Evolutionary conservation across 2,329 filamentous ascomycete species (phyloP).

Genomic region (Fusarium longipes): DNA sequence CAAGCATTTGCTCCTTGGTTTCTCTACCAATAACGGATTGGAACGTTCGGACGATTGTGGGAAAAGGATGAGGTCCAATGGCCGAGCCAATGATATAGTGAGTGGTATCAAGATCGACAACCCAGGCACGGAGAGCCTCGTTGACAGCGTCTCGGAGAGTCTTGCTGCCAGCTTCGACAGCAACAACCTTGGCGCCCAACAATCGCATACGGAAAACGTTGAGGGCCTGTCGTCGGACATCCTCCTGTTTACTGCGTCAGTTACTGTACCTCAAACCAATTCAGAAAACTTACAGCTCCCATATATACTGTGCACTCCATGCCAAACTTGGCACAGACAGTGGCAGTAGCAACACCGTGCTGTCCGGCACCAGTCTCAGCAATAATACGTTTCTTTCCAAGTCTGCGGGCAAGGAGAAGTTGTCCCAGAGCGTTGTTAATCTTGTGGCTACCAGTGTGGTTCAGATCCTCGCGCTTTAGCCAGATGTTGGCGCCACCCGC

Average conservation of each 20-base stretch:
- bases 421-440: slow-evolving; percentile 99
- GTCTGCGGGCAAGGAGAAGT: slow-evolving; percentile 82
- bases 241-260: slow-evolving; percentile 67
- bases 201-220: slow-evolving; percentile 99
- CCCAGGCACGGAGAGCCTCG: slow-evolving; percentile 94
- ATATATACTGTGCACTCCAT: slow-evolving; percentile 99
- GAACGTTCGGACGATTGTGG: slow-evolving; percentile 96
- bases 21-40: slow-evolving; percentile 96
- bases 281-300: slow-evolving; percentile 73
- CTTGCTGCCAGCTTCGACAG: slow-evolving; percentile 89
- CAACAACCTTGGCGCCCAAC: slow-evolving; percentile 89
- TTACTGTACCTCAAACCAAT: background rate
- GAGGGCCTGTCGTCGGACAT: slow-evolving; percentile 92
- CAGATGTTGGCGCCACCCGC: slow-evolving; percentile 96
- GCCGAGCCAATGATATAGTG: slow-evolving; percentile 99
- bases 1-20: slow-evolving; percentile 90
- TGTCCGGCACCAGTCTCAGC: slow-evolving; percentile 98
- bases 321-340: slow-evolving; percentile 96
- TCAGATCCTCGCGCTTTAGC: slow-evolving; percentile 96
- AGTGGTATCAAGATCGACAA: slow-evolving; percentile 89
- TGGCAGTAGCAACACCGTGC: slow-evolving; percentile 97
- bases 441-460: slow-evolving; percentile 98
- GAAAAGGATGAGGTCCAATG: slow-evolving; percentile 97
- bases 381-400: slow-evolving; percentile 97
- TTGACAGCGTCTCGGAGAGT: slow-evolving; percentile 92